Percentiles rank a stretch among this genome's conserved stretches.
Evolutionary conservation across 2,329 filamentous ascomycete species (phyloP).

Genomic region (Bisporella sp.): DNA sequence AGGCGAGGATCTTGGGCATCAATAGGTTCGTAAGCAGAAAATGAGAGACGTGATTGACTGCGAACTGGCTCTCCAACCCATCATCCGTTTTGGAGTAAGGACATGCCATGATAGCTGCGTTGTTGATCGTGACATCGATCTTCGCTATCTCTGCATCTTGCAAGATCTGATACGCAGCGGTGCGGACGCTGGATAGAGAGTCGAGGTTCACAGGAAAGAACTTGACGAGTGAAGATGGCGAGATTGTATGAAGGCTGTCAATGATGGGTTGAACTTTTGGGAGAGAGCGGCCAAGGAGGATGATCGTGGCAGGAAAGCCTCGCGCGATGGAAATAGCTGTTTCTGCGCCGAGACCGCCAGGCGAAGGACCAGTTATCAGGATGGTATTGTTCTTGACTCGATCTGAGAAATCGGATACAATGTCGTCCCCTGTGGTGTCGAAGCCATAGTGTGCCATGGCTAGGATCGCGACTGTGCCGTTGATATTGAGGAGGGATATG

Average conservation of each 20-base stretch:
- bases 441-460: background rate
- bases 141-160: slow-evolving; percentile 27
- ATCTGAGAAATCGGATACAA: background rate
- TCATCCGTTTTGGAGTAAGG: slow-evolving; percentile 28
- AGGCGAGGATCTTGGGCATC: slow-evolving; percentile 9
- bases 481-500: no score
- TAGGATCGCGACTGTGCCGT: no score
- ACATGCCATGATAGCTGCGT: slow-evolving; percentile 23
- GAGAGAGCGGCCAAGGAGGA: slow-evolving; percentile 10
- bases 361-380: slow-evolving; percentile 10
- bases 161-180: slow-evolving; percentile 29
- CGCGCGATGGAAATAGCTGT: slow-evolving; percentile 14
- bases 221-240: slow-evolving; percentile 1
- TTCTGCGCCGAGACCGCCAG: slow-evolving; percentile 9
- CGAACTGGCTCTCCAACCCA: slow-evolving; percentile 45
- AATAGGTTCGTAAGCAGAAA: slow-evolving; percentile 47
- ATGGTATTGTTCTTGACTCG: background rate
- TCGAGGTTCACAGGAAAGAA: slow-evolving; percentile 27
- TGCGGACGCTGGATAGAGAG: slow-evolving; percentile 33
- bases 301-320: slow-evolving; percentile 10
- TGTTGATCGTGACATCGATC: slow-evolving; percentile 37
- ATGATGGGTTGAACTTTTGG: slow-evolving; percentile 10
- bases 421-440: background rate
- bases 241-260: slow-evolving; percentile 2
- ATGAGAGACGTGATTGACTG: slow-evolving; percentile 45